Base-by-base conservation (phyloP, 73 alveolate genomes). In the Breviolum minutum region DNA sequence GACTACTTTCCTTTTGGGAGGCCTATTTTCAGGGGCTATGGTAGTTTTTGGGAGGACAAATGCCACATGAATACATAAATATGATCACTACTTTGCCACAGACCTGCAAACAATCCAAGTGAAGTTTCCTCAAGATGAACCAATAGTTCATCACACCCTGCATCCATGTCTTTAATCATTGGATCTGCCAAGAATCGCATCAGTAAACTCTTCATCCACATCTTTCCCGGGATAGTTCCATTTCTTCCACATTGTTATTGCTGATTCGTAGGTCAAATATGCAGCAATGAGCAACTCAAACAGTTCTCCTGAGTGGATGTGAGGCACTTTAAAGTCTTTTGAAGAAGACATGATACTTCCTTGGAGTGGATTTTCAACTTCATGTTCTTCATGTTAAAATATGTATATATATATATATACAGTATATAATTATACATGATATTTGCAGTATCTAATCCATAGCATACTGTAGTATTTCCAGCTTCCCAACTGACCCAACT, bases 191-290 rank as follows among this genome's bases (percentile, higher is more conserved):
- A 77, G 86, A 7, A n/a, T 29, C 86, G 86, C 86, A 77, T 77
- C 95, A 8, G 68, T 87, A 16, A 64, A n/a, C 32, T 74, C 83
- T 29, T 64, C 95, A 26, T 87, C 95, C 12, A 64, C 66, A 20
- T 64, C 95, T 74, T 87, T 74, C 16, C 95, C 86, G n/a, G 86
- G 86, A 77, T 77, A 27, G 86, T 22, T 77, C 95, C 95, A 87
- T 40, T 87, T 71, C 82, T 66, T 87, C 95, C 95, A 87, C 84
- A 87, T 64, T 24, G 82, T 66, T 48, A 87, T 68, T 7, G 95
- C 95, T 17, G 95, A 64, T n/a, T 26, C 95, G 74, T 87, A 87
- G 27, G 95, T 87, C 84, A 87, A 54, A 82, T 87, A 87, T 12
- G 95, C 95, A 6, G 84, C 95, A 22, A 87, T 24, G 13, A 64